phyloP scores from a whole-genome alignment of 108 stramenopile species.

The Skeletonema potamos region DNA sequence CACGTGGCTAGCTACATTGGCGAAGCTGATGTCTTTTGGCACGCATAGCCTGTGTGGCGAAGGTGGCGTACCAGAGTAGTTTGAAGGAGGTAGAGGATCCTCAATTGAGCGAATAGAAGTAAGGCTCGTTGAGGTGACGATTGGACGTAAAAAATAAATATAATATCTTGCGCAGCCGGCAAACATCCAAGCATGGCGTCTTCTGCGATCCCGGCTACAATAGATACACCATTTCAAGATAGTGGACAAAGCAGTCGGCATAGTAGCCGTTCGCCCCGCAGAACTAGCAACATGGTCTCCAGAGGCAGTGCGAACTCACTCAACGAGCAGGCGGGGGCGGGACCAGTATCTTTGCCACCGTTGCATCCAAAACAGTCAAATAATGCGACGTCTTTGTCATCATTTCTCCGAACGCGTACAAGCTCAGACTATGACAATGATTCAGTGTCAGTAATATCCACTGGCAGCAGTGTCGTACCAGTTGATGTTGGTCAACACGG shows the following conservation, averaged over 20 bases:
- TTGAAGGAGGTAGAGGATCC: neutral
- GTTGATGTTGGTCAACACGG: slow-evolving; percentile 36
- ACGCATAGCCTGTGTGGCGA: neutral
- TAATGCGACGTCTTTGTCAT: neutral
- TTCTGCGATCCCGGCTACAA: neutral
- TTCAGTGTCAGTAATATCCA: slow-evolving; percentile 14
- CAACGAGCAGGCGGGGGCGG: neutral
- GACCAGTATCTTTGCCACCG: slow-evolving; percentile 1
- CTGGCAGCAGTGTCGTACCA: slow-evolving; percentile 25
- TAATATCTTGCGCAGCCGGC: too few relatives aligned
- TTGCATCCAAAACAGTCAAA: slow-evolving; percentile 2
- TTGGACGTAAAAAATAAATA: neutral
- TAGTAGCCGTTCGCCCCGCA: neutral
- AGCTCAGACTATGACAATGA: slow-evolving; percentile 2
- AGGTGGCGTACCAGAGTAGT: neutral
- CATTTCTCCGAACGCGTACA: slow-evolving; percentile 12
- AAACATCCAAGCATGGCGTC: neutral
- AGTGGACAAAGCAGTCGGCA: neutral
- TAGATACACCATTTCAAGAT: neutral
- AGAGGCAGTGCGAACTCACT: neutral
- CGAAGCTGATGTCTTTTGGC: neutral
- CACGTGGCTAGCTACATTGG: too few relatives aligned
- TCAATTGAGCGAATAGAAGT: neutral
- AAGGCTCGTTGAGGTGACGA: neutral
- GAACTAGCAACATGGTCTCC: neutral